Percentiles rank a stretch among this genome's conserved stretches.
These are phyloP conservation scores for Arthrobotrys pseudoclavata DNA, from an alignment of 2,329 filamentous ascomycete genomes.

Conservation along the genomic window DNA sequence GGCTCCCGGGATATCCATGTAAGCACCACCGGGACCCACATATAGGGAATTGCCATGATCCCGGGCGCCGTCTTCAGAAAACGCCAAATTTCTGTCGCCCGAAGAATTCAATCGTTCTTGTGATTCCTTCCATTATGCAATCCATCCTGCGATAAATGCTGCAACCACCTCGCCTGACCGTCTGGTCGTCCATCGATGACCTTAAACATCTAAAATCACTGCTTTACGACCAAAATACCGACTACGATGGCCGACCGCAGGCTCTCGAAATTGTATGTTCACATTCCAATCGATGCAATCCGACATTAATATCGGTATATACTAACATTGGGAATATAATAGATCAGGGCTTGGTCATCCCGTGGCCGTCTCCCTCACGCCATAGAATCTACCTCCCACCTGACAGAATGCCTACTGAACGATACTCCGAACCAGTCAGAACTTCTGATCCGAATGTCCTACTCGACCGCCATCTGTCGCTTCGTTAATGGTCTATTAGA, in stretches of 20 bases:
- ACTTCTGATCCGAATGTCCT: conserved; percentile 77
- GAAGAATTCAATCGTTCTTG: not conserved
- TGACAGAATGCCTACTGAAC: conserved; percentile 77
- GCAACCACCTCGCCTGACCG: conserved; percentile 56
- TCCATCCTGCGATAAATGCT: conserved; percentile 49
- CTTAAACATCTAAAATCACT: conserved; percentile 49
- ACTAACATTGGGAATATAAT: conserved; percentile 8
- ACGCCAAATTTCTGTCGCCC: conserved; percentile 40
- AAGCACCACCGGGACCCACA: not conserved
- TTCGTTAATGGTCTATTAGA: conserved; percentile 87
- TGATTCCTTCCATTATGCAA: conserved; percentile 23
- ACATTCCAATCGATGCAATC: not conserved
- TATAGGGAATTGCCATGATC: not conserved
- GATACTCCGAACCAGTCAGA: conserved; percentile 71
- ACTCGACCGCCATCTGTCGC: conserved; percentile 80
- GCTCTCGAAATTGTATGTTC: conserved; percentile 45
- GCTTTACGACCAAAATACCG: conserved; percentile 50
- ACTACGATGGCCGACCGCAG: conserved; percentile 49
- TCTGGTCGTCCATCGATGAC: conserved; percentile 59
- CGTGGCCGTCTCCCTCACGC: conserved; percentile 82
- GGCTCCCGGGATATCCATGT: conserved; percentile 29
- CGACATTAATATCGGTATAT: not conserved
- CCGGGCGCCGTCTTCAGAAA: conserved; percentile 11
- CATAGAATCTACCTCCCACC: conserved; percentile 81
- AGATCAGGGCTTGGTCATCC: conserved; percentile 73